Evolutionary conservation across 208 protist species (phyloP).

Genomic region (Crithidia acanthocephali): DNA sequence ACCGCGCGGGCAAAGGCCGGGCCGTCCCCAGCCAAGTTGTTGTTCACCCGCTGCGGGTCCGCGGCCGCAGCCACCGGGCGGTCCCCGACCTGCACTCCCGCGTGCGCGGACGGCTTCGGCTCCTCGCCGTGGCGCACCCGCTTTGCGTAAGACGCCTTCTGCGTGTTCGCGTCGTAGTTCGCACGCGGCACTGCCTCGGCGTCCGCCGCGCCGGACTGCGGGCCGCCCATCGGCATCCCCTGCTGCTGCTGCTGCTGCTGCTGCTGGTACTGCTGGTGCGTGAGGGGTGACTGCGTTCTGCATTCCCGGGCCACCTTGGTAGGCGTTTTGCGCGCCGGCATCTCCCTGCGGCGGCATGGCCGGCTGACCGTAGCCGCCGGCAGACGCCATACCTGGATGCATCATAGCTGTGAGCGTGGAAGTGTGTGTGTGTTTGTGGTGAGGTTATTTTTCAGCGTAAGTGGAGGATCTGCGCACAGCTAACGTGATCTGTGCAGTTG

Average conservation of each 20-base stretch:
- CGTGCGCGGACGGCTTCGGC: constrained; percentile 10
- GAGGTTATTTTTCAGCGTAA: too few species aligned
- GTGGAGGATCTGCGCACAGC: too few species aligned
- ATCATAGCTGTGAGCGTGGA: constrained; percentile 6
- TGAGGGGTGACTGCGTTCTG: background rate
- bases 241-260: constrained; percentile 1
- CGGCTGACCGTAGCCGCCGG: constrained; percentile 5
- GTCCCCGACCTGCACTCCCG: constrained; percentile 27
- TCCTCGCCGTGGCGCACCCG: constrained; percentile 37
- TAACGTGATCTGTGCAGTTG: too few species aligned
- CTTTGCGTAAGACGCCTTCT: constrained; percentile 44
- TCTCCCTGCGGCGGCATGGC: constrained; percentile 2
- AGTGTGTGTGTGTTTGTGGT: background rate
- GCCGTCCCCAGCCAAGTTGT: constrained; percentile 26
- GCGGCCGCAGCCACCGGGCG: constrained; percentile 25
- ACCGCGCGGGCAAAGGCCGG: constrained; percentile 21
- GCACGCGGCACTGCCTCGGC: background rate
- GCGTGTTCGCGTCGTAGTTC: constrained; percentile 26
- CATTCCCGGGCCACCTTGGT: background rate
- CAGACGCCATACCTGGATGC: background rate
- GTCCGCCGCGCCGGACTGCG: background rate
- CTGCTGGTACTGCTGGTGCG: constrained; percentile 1
- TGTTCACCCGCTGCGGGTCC: constrained; percentile 36
- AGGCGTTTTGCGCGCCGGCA: background rate
- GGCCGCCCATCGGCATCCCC: background rate